Evolutionary conservation across 1,284 basidiomycete genomes (phyloP), one percentile per base, ranked within the genome.

Genomic region (Lentinus polychrous): DNA sequence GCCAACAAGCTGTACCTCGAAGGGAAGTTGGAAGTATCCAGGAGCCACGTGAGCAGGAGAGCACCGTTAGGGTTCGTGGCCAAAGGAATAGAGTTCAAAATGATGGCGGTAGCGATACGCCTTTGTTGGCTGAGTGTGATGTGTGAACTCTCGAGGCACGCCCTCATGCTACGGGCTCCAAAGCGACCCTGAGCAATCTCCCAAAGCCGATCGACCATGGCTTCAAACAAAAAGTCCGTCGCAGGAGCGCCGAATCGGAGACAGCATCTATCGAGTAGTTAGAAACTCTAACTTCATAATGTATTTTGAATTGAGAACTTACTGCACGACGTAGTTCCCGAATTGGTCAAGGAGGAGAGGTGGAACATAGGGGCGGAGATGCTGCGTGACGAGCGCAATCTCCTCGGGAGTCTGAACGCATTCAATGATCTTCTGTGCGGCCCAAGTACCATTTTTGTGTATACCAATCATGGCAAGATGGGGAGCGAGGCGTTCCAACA

Each of bases 391-490:
- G 33, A 97, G 68, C 2, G 74, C 75, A 49, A 93, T 78, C 65
- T 99, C 96, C 52, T 96, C 93, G 5, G 87, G 83, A n/a, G 79
- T 85, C 48, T 83, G 79, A 38, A 94, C 89, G 56, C 92, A 95
- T 69, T 98, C 94, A 56, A 99, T 98, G 62, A 98, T 95, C 76
- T 96, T 96, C 68, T 99, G 96, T 2, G 94, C 95, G 0, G 96
- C 95, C 96, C 96, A 99, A 0, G 96, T 99, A 35, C 96, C 96
- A 60, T 99, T 99, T 74, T 99, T 99, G 75, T 99, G 96, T 45
- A 95, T 94, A 43, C 96, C 96, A 56, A 98, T 96, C 79, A 92
- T 92, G 22, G 95, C 96, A 20, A 99, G 74, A 65, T 96, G 90
- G 46, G 96, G 96, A 2, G 86, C 83, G 51, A 99, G 86, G 41